A percentile compares a stretch with the other conserved stretches of the same genome.
Evolutionary conservation across 1,284 basidiomycete species (phyloP).

Genomic region (Mixia osmundae): DNA sequence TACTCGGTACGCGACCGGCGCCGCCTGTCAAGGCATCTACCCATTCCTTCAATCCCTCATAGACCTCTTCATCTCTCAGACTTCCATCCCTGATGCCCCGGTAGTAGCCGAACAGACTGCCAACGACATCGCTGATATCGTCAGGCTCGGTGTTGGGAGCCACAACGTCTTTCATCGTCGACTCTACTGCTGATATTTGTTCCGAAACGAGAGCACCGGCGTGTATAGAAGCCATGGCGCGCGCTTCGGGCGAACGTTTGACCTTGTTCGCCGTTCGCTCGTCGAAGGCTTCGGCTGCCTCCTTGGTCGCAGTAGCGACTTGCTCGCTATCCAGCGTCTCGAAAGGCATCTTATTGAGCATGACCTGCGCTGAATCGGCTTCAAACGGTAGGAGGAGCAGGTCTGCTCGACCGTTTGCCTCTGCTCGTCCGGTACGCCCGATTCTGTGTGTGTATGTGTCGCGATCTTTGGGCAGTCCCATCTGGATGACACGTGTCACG

Average conservation of each 20-base stretch:
- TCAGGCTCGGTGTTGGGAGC: no score
- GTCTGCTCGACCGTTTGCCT: constrained; percentile 53
- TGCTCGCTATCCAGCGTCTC: constrained; percentile 34
- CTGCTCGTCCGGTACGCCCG: constrained; percentile 66
- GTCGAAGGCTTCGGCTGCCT: constrained; percentile 33
- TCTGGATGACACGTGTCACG: constrained; percentile 79
- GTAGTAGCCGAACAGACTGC: no score
- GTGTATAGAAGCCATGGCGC: no score
- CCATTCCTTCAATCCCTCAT: no score
- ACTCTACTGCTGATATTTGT: no score
- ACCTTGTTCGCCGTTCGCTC: constrained; percentile 21
- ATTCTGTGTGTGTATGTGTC: constrained; percentile 82
- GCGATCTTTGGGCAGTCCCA: constrained; percentile 46
- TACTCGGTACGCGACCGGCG: no score
- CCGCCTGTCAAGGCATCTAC: no score
- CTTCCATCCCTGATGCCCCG: no score
- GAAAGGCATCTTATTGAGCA: constrained; percentile 46
- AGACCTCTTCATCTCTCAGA: no score
- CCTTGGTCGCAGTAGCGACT: constrained; percentile 30
- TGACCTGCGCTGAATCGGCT: constrained; percentile 39
- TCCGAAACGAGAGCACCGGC: no score
- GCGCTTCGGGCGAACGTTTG: constrained; percentile 1
- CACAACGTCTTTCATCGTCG: no score
- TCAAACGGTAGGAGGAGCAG: constrained; percentile 70
- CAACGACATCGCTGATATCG: no score